Evolutionary conservation across 1,284 basidiomycete genomes (phyloP).

Genomic region (Phellopilus nigrolimitatus): DNA sequence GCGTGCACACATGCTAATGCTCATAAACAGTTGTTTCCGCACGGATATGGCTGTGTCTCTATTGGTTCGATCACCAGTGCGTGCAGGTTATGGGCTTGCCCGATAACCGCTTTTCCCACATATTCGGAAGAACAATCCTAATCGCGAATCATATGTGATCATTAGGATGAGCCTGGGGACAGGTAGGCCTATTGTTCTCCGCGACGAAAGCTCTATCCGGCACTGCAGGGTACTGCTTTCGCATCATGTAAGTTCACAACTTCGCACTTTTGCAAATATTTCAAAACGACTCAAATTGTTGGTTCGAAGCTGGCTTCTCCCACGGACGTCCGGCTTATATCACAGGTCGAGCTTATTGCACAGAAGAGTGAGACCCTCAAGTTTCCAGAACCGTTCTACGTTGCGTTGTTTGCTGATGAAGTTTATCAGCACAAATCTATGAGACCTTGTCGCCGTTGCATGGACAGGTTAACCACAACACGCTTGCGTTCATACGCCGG

Average conservation of each 20-base stretch:
- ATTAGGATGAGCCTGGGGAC: slow-evolving; percentile 84
- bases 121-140: slow-evolving; percentile 30
- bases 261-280: too few species aligned
- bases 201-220: slow-evolving; percentile 82
- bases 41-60: slow-evolving; percentile 90
- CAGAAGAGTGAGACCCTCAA: slow-evolving; percentile 64
- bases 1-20: slow-evolving; percentile 22
- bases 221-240: slow-evolving; percentile 77
- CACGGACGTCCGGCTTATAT: slow-evolving; percentile 84
- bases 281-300: too few species aligned
- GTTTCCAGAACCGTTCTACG: background rate
- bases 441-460: slow-evolving; percentile 84
- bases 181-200: slow-evolving; percentile 82
- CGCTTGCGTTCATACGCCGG: slow-evolving; percentile 79
- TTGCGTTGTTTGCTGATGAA: background rate
- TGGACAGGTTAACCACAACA: slow-evolving; percentile 81
- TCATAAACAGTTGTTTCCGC: slow-evolving; percentile 71
- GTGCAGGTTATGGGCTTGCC: slow-evolving; percentile 27
- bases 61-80: slow-evolving; percentile 90
- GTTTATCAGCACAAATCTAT: slow-evolving; percentile 72
- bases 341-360: slow-evolving; percentile 85
- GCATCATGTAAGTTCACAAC: too few species aligned
- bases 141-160: slow-evolving; percentile 38
- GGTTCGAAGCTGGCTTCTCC: slow-evolving; percentile 74
- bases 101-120: slow-evolving; percentile 34